These are phyloP conservation scores for Suhomyces sp. DNA, from an alignment of 805 yeast species.

Conservation along the genomic window DNA sequence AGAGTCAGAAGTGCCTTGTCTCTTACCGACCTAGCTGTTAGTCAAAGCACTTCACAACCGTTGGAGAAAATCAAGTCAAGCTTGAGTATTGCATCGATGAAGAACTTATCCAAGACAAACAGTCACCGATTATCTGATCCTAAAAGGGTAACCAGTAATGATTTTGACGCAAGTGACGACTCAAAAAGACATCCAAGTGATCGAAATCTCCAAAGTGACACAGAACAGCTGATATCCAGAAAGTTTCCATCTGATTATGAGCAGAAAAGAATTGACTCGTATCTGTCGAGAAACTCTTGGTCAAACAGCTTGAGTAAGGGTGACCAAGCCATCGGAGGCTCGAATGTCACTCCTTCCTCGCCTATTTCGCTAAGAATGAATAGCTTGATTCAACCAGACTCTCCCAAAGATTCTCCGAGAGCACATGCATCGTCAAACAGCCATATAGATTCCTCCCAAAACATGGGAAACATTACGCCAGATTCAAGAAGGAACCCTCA, in stretches of 20 bases:
- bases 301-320: constrained; percentile 1
- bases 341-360: background rate
- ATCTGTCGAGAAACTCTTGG: constrained; percentile 12
- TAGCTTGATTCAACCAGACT: background rate
- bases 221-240: constrained; percentile 3
- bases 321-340: background rate
- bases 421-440: background rate
- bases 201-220: background rate
- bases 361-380: constrained; percentile 7
- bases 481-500: background rate
- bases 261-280: constrained; percentile 9
- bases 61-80: constrained; percentile 37
- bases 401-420: background rate
- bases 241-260: constrained; percentile 3
- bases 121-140: constrained; percentile 4
- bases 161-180: background rate
- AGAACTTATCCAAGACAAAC: constrained; percentile 10
- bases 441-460: background rate
- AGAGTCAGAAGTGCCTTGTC: constrained; percentile 38
- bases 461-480: background rate
- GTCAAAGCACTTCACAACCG: constrained; percentile 26
- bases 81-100: constrained; percentile 32
- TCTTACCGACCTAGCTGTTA: constrained; percentile 27
- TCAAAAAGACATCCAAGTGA: background rate
- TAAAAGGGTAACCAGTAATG: constrained; percentile 2